A percentile compares a stretch with the other conserved stretches of the same genome.
phyloP scores from a whole-genome alignment of 495 filamentous ascomycete species.

The Mytilinidion resinicola region DNA sequence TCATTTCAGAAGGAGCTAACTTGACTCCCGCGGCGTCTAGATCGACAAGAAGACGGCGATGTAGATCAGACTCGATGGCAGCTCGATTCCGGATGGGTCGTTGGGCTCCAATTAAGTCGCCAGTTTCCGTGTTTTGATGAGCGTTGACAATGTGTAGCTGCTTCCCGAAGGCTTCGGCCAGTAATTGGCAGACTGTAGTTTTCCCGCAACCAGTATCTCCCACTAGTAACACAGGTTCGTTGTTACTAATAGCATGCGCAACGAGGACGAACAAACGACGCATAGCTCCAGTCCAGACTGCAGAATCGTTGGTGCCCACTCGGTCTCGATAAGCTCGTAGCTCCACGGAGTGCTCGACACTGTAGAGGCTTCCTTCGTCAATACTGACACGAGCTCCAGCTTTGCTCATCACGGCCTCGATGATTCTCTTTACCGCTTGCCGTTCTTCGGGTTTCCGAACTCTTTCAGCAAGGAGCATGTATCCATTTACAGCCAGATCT shows the following conservation, averaged over 20 bases:
- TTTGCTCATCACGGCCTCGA: slow-evolving; percentile 79
- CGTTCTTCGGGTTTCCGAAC: slow-evolving; percentile 88
- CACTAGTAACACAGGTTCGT: slow-evolving; percentile 89
- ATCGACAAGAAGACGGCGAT: slow-evolving; percentile 51
- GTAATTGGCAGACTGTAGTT: slow-evolving; percentile 88
- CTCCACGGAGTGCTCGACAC: slow-evolving; percentile 46
- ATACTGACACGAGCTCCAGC: slow-evolving; percentile 55
- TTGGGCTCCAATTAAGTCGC: slow-evolving; percentile 94
- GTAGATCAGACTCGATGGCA: slow-evolving; percentile 58
- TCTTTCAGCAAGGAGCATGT: slow-evolving; percentile 89
- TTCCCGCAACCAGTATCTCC: slow-evolving; percentile 98
- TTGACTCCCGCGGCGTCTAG: slow-evolving; percentile 29
- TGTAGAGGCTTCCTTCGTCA: slow-evolving; percentile 66
- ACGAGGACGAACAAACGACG: slow-evolving; percentile 81
- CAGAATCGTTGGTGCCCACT: slow-evolving; percentile 45
- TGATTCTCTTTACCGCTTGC: slow-evolving; percentile 72
- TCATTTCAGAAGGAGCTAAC: slow-evolving; percentile 35
- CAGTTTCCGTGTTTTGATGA: slow-evolving; percentile 94
- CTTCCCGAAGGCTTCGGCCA: slow-evolving; percentile 71
- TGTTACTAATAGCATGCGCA: slow-evolving; percentile 73
- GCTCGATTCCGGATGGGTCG: slow-evolving; percentile 80
- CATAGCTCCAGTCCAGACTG: slow-evolving; percentile 96
- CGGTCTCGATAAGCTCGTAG: slow-evolving; percentile 46
- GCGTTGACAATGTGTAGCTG: slow-evolving; percentile 87
- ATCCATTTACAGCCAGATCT: slow-evolving; percentile 86